Evolutionary conservation across 23 red algal species (phyloP), one percentile per base, ranked within the genome.

Genomic region (Cyanidioschyzon merolae): DNA sequence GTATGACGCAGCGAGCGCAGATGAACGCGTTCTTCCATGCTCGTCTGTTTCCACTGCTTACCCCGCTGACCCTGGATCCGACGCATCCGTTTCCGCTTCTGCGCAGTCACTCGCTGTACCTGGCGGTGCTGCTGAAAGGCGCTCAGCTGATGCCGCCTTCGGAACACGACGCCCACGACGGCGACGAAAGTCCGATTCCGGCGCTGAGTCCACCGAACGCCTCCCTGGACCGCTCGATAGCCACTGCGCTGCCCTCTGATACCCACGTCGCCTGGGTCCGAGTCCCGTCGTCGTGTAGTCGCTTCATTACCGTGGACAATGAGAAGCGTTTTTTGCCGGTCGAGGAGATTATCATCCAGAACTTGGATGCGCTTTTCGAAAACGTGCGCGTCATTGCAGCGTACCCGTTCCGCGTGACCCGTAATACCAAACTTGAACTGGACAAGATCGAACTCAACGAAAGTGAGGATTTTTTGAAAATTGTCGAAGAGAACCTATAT

Each of bases 61-160:
- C 92, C 24, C 92, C 92, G 0, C 63, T 90, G 45, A 54, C 81
- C 68, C 59, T 96, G 36, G 92, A 96, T 77, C 80, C 76, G 3
- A 96, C 92, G 39, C 92, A 96, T 59, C 92, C 92, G 29, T 96
- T 96, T 75, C 92, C 92, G 25, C 34, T 90, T 21, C 59, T 96
- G 58, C 84, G 85, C 68, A 84, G 77, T 37, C 83, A 96, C 58
- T 85, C 80, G 54, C 83, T 96, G 32, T 96, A 96, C 67, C 51
- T 96, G 39, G 85, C 76, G 57, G 84, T 96, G 0, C 31, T 83
- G 15, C 75, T 96, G 80, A 34, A 81, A n/a, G 59, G 58, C 37
- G 7, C 45, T 15, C 45, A 96, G 54, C 51, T 96, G 40, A 82
- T 75, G 57, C 79, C 90, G 0, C 30, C 77, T 12, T 67, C 90